These are phyloP conservation scores for Rhodotorula mucilaginosa DNA, from an alignment of 1,284 basidiomycete genomes.

Conservation along the genomic window DNA sequence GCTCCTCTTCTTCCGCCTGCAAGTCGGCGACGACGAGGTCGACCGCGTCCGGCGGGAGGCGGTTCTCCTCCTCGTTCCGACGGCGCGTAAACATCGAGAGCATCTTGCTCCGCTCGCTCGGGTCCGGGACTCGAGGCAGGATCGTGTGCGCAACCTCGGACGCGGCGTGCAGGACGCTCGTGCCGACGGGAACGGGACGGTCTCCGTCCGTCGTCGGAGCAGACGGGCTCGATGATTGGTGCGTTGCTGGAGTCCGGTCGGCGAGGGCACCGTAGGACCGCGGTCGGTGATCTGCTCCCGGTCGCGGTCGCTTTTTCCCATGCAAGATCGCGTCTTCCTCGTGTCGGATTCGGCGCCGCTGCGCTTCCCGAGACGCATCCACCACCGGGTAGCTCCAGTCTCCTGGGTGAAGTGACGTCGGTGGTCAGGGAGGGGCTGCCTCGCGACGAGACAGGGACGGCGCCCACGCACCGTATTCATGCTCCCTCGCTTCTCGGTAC, in stretches of 20 bases:
- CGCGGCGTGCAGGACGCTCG: constrained; percentile 20
- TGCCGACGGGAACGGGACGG: constrained; percentile 20
- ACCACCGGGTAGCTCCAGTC: constrained; percentile 44
- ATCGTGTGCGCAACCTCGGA: constrained; percentile 15
- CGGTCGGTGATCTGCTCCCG: not conserved
- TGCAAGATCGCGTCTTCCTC: constrained; percentile 37
- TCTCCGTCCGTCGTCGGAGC: constrained; percentile 16
- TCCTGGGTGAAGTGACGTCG: constrained; percentile 12
- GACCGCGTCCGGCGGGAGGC: constrained; percentile 67
- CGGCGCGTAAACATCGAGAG: constrained; percentile 37
- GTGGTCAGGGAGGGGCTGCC: not conserved
- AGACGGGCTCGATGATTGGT: not conserved
- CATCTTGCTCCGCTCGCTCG: constrained; percentile 34
- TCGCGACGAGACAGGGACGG: not conserved
- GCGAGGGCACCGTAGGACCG: constrained; percentile 35
- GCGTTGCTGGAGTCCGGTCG: not conserved
- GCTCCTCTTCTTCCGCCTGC: constrained; percentile 56
- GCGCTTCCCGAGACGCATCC: constrained; percentile 45
- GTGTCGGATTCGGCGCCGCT: constrained; percentile 41
- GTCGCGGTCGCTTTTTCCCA: constrained; percentile 7
- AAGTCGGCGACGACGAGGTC: constrained; percentile 70
- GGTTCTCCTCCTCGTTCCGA: constrained; percentile 25
- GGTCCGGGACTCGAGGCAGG: constrained; percentile 5
- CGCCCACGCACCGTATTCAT: constrained; percentile 85
- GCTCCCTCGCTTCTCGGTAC: constrained; percentile 66